Base-by-base conservation (phyloP, 768 basidiomycete species). In the Kwoniella pini region DNA sequence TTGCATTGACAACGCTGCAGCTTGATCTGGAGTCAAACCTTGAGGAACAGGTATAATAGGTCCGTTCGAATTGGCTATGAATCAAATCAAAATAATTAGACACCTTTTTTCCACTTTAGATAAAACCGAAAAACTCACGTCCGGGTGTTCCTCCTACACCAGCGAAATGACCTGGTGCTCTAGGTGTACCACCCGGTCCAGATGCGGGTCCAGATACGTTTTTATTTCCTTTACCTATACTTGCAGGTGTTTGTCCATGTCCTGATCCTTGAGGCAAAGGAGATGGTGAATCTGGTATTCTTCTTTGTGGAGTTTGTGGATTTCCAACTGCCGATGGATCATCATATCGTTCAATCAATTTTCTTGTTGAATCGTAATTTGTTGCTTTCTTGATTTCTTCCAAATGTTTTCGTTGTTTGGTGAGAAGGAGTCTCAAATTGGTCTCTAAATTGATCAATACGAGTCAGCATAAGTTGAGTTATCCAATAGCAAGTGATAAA, bases 321-420 rank as follows among this genome's bases (percentile, higher is more conserved):
- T 50, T 50, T 5, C 28, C 48, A 12, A 21, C 40, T 9, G 21
- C 28, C 7, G 54, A 52, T 2, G 53, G 46, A 46, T 89, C 89
- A 64, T 95, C 95, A 70, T 96, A 97, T 58, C 86, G 85, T 75
- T 95, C 91, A 17, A 99, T 82, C 44, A 99, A 82, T 68, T 88
- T 90, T 53, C 89, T 87, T 27, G 93, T 99, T 11, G 85, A 85
- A 75, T 99, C 91, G 78, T 90, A 99, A 68, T 97, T 95, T 1
- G 94, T 97, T 77, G 90, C 92, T 81, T 92, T 91, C 83, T 99
- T 99, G 67, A 98, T 90, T 68, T 96, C 94, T 64, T 95, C 92
- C 36, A 99, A 84, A 72, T 90, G 92, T 22, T 83, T 82, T 19
- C 90, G 87, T 64, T 94, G 91, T 70, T 88, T 82, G 71, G 87